These are phyloP conservation scores for Spathaspora passalidarum DNA, from an alignment of 805 yeast species.

Conservation along the genomic window DNA sequence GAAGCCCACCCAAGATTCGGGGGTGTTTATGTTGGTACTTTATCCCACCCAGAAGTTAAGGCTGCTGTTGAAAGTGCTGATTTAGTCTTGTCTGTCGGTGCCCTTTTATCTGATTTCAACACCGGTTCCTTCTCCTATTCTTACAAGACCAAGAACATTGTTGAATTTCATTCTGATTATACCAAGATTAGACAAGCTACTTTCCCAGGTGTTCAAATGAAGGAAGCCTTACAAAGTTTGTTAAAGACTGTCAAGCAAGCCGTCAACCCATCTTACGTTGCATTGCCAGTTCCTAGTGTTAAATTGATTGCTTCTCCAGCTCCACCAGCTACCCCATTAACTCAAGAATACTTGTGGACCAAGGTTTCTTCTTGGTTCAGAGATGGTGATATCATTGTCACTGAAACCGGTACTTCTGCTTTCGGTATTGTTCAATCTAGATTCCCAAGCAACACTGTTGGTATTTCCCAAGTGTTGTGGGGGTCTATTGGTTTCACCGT, in stretches of 20 bases:
- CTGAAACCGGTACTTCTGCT: slow-evolving; percentile 78
- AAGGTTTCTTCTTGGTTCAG: slow-evolving; percentile 59
- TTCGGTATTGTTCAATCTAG: slow-evolving; percentile 68
- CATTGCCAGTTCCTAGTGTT: slow-evolving; percentile 54
- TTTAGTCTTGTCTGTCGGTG: slow-evolving; percentile 76
- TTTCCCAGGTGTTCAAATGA: slow-evolving; percentile 73
- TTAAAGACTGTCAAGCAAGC: slow-evolving; percentile 27
- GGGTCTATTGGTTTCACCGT: slow-evolving; percentile 74
- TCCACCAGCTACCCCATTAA: slow-evolving; percentile 26
- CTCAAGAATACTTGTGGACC: slow-evolving; percentile 72
- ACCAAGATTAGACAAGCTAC: slow-evolving; percentile 67
- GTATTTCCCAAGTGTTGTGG: slow-evolving; percentile 75
- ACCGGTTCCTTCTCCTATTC: slow-evolving; percentile 83
- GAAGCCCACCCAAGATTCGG: slow-evolving; percentile 73
- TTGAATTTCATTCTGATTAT: slow-evolving; percentile 77
- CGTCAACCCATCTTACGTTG: slow-evolving; percentile 43
- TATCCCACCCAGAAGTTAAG: slow-evolving; percentile 48
- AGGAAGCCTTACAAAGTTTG: slow-evolving; percentile 34
- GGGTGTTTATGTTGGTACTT: slow-evolving; percentile 84
- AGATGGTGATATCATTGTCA: slow-evolving; percentile 64
- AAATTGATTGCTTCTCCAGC: slow-evolving; percentile 45
- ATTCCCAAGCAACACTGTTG: slow-evolving; percentile 61
- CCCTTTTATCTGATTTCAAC: slow-evolving; percentile 82
- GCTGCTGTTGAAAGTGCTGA: slow-evolving; percentile 48
- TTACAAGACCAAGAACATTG: slow-evolving; percentile 69